Evolutionary conservation across 345 rosid genomes (phyloP).

Genomic region (Pistacia atlantica): DNA sequence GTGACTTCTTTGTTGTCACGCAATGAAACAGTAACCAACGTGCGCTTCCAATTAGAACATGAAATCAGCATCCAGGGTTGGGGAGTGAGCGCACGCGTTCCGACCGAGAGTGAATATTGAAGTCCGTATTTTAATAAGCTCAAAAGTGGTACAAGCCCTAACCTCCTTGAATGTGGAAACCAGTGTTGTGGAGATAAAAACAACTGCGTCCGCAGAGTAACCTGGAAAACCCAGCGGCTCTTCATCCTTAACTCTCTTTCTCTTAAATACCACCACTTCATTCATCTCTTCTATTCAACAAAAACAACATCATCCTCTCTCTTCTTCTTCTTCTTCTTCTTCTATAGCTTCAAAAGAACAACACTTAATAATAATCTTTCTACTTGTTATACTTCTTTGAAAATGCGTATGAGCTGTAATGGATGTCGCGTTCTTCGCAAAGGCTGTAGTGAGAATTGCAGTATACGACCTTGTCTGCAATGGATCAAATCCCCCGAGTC

Average conservation of each 20-base stretch:
- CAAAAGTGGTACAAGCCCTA: neutral
- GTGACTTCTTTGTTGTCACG: conserved; percentile 6
- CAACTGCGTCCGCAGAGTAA: conserved; percentile 36
- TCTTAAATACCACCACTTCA: conserved; percentile 8
- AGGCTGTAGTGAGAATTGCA: conserved; percentile 90
- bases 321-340: neutral
- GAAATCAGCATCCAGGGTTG: neutral
- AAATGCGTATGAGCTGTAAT: conserved; percentile 96
- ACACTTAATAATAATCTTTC: neutral
- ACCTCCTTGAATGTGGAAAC: conserved; percentile 44
- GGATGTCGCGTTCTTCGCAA: conserved; percentile 96
- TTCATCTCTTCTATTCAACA: neutral
- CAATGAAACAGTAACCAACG: conserved; percentile 6
- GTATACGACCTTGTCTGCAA: conserved; percentile 90
- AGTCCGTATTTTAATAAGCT: neutral
- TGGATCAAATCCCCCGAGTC: conserved; percentile 94
- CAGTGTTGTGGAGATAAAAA: conserved; percentile 38
- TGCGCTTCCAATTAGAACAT: conserved; percentile 5
- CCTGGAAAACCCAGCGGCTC: conserved; percentile 45
- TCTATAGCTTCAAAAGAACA: neutral
- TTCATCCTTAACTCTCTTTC: neutral
- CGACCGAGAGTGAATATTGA: neutral
- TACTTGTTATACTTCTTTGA: neutral
- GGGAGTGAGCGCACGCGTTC: conserved; percentile 20
- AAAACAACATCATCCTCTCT: neutral